A percentile compares a stretch with the other conserved stretches of the same genome.
Evolutionary conservation across 2,329 filamentous ascomycete species (phyloP).

Genomic region (Zalaria obscura): DNA sequence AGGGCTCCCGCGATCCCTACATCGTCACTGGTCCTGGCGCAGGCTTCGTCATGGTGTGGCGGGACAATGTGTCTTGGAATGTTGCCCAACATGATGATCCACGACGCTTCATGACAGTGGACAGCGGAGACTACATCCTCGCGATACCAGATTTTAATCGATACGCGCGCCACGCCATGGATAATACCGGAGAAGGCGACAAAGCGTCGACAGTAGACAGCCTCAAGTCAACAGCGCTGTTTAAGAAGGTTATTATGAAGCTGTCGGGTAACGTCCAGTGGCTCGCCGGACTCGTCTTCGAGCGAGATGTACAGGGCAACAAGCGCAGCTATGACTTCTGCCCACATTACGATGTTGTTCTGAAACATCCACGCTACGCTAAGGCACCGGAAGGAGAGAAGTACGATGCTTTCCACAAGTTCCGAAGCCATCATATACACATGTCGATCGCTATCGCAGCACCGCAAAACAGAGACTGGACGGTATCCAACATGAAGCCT

Average conservation of each 20-base stretch:
- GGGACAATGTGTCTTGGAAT: conserved; percentile 79
- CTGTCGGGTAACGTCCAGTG: conserved; percentile 91
- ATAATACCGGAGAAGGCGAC: conserved; percentile 38
- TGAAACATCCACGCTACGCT: conserved; percentile 67
- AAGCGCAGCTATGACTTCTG: conserved; percentile 74
- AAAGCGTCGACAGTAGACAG: conserved; percentile 45
- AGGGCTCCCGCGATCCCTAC: conserved; percentile 82
- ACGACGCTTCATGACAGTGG: conserved; percentile 85
- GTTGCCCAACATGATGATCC: conserved; percentile 78
- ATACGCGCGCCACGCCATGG: conserved; percentile 56
- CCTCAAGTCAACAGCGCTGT: conserved; percentile 61
- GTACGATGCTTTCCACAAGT: conserved; percentile 94
- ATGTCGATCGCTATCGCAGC: conserved; percentile 84
- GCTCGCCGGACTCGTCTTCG: conserved; percentile 83
- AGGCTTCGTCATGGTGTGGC: conserved; percentile 97
- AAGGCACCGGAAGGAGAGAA: conserved; percentile 37
- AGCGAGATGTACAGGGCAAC: conserved; percentile 61
- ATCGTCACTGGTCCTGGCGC: conserved; percentile 83
- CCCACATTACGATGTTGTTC: conserved; percentile 80
- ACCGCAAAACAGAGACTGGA: conserved; percentile 77
- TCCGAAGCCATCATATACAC: conserved; percentile 92
- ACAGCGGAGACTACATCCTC: conserved; percentile 87
- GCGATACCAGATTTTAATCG: conserved; percentile 89
- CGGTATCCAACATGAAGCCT: conserved; percentile 55
- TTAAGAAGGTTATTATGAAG: conserved; percentile 99